A percentile compares a stretch with the other conserved stretches of the same genome.
phyloP scores from a whole-genome alignment of 257 asterid species.

The Fraxinus quadrangulata region DNA sequence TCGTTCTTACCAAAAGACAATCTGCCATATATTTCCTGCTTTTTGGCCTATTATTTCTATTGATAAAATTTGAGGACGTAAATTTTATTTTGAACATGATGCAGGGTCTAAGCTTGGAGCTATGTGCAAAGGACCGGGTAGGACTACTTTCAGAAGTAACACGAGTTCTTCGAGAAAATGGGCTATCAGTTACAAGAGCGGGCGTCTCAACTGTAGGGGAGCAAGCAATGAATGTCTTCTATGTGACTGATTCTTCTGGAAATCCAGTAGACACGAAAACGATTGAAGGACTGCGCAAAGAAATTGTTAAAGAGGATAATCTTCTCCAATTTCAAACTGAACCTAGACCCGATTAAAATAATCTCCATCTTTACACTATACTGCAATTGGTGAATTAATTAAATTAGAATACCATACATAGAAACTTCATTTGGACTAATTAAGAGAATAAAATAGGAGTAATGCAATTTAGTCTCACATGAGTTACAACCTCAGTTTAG shows the following conservation, averaged over 20 bases:
- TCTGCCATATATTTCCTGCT: not conserved
- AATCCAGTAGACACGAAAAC: constrained; percentile 71
- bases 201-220: constrained; percentile 87
- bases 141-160: constrained; percentile 91
- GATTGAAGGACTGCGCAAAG: constrained; percentile 69
- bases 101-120: constrained; percentile 85
- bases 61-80: not conserved
- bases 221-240: constrained; percentile 77
- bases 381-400: too few relatives aligned
- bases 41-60: not conserved
- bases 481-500: too few relatives aligned
- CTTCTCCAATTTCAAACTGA: too few relatives aligned
- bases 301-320: constrained; percentile 9
- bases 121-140: constrained; percentile 94
- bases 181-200: constrained; percentile 86
- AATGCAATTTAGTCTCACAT: too few relatives aligned
- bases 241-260: constrained; percentile 84
- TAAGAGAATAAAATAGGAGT: too few relatives aligned
- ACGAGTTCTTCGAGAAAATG: constrained; percentile 80
- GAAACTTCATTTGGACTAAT: too few relatives aligned
- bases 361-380: too few relatives aligned
- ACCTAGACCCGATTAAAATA: too few relatives aligned
- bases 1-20: too few relatives aligned
- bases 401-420: too few relatives aligned
- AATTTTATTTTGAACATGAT: constrained; percentile 1